These are phyloP conservation scores for Fusarium algeriense DNA, from an alignment of 2,329 filamentous ascomycete species.

Conservation along the genomic window DNA sequence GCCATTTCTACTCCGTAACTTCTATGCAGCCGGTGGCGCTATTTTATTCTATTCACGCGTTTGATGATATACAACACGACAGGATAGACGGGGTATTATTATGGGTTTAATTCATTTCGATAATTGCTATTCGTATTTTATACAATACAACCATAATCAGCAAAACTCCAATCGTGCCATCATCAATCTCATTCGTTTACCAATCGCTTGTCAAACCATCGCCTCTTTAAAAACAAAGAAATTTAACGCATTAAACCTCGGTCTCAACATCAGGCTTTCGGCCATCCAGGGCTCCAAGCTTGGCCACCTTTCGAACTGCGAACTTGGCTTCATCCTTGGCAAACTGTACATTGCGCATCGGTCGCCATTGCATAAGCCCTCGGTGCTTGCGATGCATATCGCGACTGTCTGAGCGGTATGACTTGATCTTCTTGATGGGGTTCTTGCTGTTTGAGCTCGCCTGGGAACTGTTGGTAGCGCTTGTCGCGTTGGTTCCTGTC, in stretches of 20 bases:
- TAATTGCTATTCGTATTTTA: constrained; percentile 26
- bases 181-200: constrained; percentile 32
- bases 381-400: constrained; percentile 87
- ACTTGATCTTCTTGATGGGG: constrained; percentile 69
- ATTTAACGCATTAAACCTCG: constrained; percentile 61
- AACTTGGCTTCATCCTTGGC: constrained; percentile 89
- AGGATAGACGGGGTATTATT: not conserved
- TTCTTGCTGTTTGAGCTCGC: constrained; percentile 59
- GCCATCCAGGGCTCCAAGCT: constrained; percentile 81
- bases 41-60: not conserved
- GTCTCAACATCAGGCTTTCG: constrained; percentile 91
- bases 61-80: not conserved
- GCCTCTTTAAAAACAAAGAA: constrained; percentile 3
- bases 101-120: constrained; percentile 3
- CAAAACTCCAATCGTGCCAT: constrained; percentile 30
- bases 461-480: constrained; percentile 49
- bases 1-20: not conserved
- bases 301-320: constrained; percentile 79
- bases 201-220: not conserved
- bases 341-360: constrained; percentile 86
- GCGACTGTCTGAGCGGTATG: constrained; percentile 75
- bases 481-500: constrained; percentile 47
- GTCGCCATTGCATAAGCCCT: constrained; percentile 95
- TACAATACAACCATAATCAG: constrained; percentile 23
- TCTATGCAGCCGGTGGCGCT: too few relatives aligned